Evolutionary conservation across 1,139 yeast genomes (phyloP), one percentile per base, ranked within the genome.

Genomic region (Pichia sp.): DNA sequence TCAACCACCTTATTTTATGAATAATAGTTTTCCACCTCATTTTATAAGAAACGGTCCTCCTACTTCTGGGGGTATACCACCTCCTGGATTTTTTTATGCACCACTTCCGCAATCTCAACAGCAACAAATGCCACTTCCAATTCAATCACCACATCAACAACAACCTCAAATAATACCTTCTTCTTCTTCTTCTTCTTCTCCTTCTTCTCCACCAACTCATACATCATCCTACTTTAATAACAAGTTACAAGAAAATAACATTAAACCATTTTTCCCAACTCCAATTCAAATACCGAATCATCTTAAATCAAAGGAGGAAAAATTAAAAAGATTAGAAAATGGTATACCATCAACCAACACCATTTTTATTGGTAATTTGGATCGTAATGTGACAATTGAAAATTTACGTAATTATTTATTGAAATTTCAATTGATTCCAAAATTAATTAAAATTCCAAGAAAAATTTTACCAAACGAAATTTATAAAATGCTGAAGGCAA

Each of bases 371-470:
- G 78, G 81, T 52, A 80, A 79, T 58, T 69, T 80, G 59, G 80
- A 76, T 56, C 74, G 73, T 58, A 68, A 68, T 50, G 74, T 71
- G 18, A 72, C 70, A 47, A 68, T 69, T 36, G 69, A 72, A 46
- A 72, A 73, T 37, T 66, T 81, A 56, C 67, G 60, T 49, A 68
- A 65, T 29, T 67, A 32, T 7, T 16, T 32, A 32, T 12, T 73
- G 51, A 74, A 80, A 61, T 66, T 69, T 51, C 75, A 71, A 11
- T 71, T 69, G 55, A 68, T 71, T 49, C 80, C 82, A 20, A 67
- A 68, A 54, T 76, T 79, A 80, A 71, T 78, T 50, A 78, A 77
- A 53, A 77, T 80, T 37, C 85, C 86, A 48, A 65, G 71, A 44
- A 71, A 73, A 58, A 70, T 66, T 50, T 66, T 76, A 18, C 75